Conservation (phyloP, 371 early-diverging fungal genomes). For the Lichtheimia ramosa region DNA sequence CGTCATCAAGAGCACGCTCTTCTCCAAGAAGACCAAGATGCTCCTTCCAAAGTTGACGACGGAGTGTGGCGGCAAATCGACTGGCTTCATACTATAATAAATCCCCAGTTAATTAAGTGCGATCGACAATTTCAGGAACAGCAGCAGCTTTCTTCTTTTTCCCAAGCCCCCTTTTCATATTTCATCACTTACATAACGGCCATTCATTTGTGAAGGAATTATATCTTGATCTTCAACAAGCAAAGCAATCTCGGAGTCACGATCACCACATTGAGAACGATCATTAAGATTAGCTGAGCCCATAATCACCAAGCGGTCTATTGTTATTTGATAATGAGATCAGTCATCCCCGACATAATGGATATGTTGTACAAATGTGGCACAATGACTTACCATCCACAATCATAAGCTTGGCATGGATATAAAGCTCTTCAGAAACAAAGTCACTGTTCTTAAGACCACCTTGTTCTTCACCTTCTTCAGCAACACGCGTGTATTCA, state of each 20-base stretch:
- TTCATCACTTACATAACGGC: conserved; percentile 49
- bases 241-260: conserved; percentile 90
- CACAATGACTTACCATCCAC: conserved; percentile 65
- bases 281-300: conserved; percentile 95
- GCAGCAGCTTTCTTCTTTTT: neutral
- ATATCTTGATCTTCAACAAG: conserved; percentile 76
- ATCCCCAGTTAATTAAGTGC: neutral
- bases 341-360: too few relatives aligned
- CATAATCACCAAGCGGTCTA: conserved; percentile 75
- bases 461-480: conserved; percentile 14
- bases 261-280: conserved; percentile 84
- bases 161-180: too few relatives aligned
- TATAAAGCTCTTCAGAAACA: conserved; percentile 86
- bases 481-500: conserved; percentile 21
- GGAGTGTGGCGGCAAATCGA: conserved; percentile 71
- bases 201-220: conserved; percentile 73
- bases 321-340: neutral
- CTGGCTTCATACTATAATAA: conserved; percentile 53
- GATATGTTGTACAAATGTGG: too few relatives aligned
- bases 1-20: conserved; percentile 38
- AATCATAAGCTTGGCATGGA: conserved; percentile 92
- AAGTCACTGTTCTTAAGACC: conserved; percentile 42
- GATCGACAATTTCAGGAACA: neutral
- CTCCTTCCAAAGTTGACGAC: conserved; percentile 81
- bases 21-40: conserved; percentile 74